Evolutionary conservation across 257 asterid genomes (phyloP), one percentile per base, ranked within the genome.

Genomic region (Haberlea rhodopensis): DNA sequence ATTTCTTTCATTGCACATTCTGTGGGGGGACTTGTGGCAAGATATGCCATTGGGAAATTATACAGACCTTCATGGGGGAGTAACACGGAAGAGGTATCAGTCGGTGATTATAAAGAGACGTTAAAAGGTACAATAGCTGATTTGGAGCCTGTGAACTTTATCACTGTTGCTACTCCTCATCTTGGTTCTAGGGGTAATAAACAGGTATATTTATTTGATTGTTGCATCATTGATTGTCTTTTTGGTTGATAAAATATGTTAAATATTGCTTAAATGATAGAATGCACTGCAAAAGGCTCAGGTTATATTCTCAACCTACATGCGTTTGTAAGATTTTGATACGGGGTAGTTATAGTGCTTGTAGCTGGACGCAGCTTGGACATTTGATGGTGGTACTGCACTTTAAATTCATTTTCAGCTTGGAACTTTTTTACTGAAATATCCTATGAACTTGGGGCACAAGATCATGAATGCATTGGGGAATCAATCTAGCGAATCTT

Each of bases 161-260:
- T 94, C 56, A 94, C 95, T 19, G 95, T 85, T 71, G 99, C 99
- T 66, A 86, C 95, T 72, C 99, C 99, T 64, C 99, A 94, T 84
- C 96, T 94, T 72, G 99, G 97, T 72, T 94, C 99, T 29, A 83
- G 96, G 82, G 99, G 99, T 56, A 80, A 94, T 75, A 86, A 84
- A 83, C 99, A 94, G 96, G 99, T 94, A 77, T 40, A 28, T 48
- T 19, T 48, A 71, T 20, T 51, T 49, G 26, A 65, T 72, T 51
- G 11, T 24, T 51, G 40, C 24, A 49, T 67, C 62, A 53, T 60
- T 60, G 53, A 55, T 60, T 68, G 60, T 40, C 3, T 32, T 29
- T 75, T 46, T 37, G 11, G 40, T 54, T 19, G 58, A 21, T 56
- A 9, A 34, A 18, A 28, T 1, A 16, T 54, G 11, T 31, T 23